Base-by-base conservation (phyloP, 75 land plant genomes). In the Chamaecyparis obtusa region DNA sequence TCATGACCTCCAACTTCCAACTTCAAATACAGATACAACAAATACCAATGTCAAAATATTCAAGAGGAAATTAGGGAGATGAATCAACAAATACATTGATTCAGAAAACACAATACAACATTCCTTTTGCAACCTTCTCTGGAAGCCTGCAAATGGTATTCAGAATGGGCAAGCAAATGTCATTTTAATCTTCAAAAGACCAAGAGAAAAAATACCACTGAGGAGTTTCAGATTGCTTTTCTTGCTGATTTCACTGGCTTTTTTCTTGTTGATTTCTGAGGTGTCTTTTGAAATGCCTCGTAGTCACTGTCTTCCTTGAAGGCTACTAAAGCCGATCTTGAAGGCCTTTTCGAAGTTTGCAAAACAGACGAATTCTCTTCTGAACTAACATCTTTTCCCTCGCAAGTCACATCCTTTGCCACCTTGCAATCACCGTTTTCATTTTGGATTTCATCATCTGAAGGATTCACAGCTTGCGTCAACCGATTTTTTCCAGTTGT, bases 251-350 rank as follows among this genome's bases (percentile, higher is more conserved):
- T 81, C 32, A 81, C 54, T 13, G 51, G n/a, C 17, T 46, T 81
- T 81, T 81, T 81, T 27, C 83, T 81, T 81, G 49, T 44, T 81
- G 83, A 81, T 27, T 46, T 81, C 51, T 24, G 32, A 43, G 30
- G 83, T 46, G 83, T 81, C 51, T 81, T 81, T 43, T 43, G 32
- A 46, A 44, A 46, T 46, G 48, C 46, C 43, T 81, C 83, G 27
- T 37, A 81, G 24, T 81, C 83, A 44, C 83, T 81, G 49, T 81
- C 83, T 81, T 81, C 83, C 83, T 81, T 49, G 27, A 46, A 81
- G 10, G 83, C 54, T 81, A 27, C 83, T 39, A n/a, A 46, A 43
- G n/a, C 83, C 14, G 83, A 44, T 44, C 51, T 81, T 2, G 83
- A 46, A 1, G 83, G 49, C n/a, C 46, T 81, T 81, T 44, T 81